Conservation (phyloP, 148 eudicot species). For the Oxyria digyna region DNA sequence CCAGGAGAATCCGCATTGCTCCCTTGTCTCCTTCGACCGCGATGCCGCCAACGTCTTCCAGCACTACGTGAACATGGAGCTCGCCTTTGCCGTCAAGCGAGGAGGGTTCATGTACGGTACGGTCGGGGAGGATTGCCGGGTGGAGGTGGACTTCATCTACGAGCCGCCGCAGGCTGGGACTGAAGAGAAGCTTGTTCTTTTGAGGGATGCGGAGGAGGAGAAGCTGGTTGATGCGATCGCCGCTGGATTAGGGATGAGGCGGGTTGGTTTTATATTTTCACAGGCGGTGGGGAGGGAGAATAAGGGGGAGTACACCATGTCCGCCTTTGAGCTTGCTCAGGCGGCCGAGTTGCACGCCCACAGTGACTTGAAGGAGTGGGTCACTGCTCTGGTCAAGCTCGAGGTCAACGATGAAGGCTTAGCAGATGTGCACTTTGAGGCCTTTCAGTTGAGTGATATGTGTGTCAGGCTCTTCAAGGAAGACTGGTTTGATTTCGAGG, state of each 20-base stretch:
- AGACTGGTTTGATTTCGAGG: constrained; percentile 62
- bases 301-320: constrained; percentile 72
- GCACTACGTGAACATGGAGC: constrained; percentile 57
- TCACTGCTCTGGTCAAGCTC: constrained; percentile 79
- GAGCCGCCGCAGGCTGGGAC: constrained; percentile 91
- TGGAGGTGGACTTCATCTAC: constrained; percentile 79
- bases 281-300: constrained; percentile 62
- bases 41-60: constrained; percentile 80
- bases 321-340: constrained; percentile 64
- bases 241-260: constrained; percentile 71
- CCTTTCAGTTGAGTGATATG: constrained; percentile 98
- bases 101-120: constrained; percentile 94
- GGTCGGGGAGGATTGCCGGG: constrained; percentile 54
- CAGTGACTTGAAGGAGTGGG: constrained; percentile 91
- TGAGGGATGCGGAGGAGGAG: constrained; percentile 75
- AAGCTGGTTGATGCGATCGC: constrained; percentile 76
- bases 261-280: constrained; percentile 85
- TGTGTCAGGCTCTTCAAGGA: constrained; percentile 82
- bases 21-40: constrained; percentile 75
- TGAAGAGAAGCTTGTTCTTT: constrained; percentile 46
- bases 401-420: constrained; percentile 85
- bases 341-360: constrained; percentile 75
- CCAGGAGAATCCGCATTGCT: constrained; percentile 68
- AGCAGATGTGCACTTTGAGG: constrained; percentile 92
- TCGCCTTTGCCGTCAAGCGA: constrained; percentile 69